Evolutionary conservation across 169 alveolate genomes (phyloP), one percentile per base, ranked within the genome.

Genomic region (Eimeria tenella): DNA sequence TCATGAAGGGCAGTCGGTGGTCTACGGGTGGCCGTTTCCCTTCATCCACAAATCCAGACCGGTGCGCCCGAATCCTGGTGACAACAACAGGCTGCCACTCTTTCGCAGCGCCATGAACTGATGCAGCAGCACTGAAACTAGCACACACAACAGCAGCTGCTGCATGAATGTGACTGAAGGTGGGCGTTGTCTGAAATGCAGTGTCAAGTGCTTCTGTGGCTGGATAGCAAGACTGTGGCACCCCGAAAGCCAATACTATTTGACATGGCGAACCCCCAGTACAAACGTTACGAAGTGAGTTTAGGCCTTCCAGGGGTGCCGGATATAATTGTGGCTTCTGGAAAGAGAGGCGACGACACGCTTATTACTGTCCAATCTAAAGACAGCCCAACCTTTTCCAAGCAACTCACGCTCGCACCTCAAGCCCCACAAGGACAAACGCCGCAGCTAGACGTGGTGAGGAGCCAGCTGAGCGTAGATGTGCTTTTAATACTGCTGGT

Each of bases 11-110:
- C 96, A 97, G 83, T 68, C 95, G 13, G 94, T 96, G 73, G 96
- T 93, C 89, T 96, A 96, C 74, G 98, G 98, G 31, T 97, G 98
- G 98, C 97, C 97, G 4, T 96, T 96, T 87, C 98, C 98, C 9
- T 97, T 96, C 95, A 91, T 96, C 74, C 94, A 96, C 96, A 90
- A 96, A 25, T 91, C 98, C 21, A 58, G 97, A 79, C 93, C 96
- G 68, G 95, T 96, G 21, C 5, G 86, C 77, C 3, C n/a, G 1
- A 31, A 31, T 31, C 4, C 42, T 31, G 42, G 65, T 13, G n/a
- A 0, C 86, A 75, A 11, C 86, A 75, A 5, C 86, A 49, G 65
- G 65, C 42, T 4, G 19, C 49, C 13, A 75, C 63, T 6, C 86
- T 23, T 58, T 42, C 56, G 42, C 55, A 71, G 21, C 55, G 42